Conservation (phyloP, 306 rosid genomes). For the Acacia crassicarpa region DNA sequence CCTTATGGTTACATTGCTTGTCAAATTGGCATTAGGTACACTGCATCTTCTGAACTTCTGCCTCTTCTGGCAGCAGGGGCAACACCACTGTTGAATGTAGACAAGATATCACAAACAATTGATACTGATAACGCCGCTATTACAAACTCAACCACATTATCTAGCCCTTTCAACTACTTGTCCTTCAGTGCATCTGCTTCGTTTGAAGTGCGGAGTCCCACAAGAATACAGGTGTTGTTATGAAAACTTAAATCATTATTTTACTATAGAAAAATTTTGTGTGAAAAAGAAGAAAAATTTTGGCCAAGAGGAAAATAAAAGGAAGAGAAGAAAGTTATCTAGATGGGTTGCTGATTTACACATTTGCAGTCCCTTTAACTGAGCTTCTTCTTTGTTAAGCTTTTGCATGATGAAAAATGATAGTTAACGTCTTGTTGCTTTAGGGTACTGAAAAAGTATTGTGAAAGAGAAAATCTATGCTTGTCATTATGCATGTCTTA, state of each 20-base stretch:
- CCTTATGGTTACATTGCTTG: conserved; percentile 11
- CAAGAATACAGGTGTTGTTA: conserved; percentile 82
- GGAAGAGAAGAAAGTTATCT: neutral
- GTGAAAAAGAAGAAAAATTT: neutral
- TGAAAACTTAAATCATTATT: conserved; percentile 14
- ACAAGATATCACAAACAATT: conserved; percentile 72
- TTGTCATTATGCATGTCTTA: conserved; percentile 1
- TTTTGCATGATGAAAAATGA: conserved; percentile 11
- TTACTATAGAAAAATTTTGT: neutral
- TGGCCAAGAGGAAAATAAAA: conserved; percentile 22
- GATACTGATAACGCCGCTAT: conserved; percentile 53
- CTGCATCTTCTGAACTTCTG: conserved; percentile 87
- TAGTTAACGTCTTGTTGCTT: neutral
- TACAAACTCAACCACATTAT: conserved; percentile 66
- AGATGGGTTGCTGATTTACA: conserved; percentile 2
- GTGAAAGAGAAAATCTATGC: neutral
- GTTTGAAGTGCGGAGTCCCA: conserved; percentile 86
- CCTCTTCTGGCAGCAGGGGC: conserved; percentile 89
- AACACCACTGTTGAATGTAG: conserved; percentile 74
- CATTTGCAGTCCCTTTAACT: neutral
- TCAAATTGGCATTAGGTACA: conserved; percentile 62
- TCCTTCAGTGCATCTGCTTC: conserved; percentile 87
- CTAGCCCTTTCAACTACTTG: conserved; percentile 65
- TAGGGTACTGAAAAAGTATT: conserved; percentile 11
- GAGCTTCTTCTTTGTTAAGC: conserved; percentile 11